Evolutionary conservation across 148 eudicot genomes (phyloP).

Genomic region (Dysphania ambrosioides): DNA sequence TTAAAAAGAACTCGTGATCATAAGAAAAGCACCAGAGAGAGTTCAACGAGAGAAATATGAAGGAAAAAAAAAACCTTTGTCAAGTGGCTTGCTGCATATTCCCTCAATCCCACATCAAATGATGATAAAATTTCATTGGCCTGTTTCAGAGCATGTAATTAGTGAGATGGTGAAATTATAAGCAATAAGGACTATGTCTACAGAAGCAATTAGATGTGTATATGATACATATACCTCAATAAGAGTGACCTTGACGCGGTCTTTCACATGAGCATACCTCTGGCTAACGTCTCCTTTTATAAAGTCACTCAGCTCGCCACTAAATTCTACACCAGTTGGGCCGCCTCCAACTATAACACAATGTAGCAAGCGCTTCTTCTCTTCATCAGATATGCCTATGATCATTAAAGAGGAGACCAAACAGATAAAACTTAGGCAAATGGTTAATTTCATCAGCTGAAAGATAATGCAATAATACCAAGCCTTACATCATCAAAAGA

Average conservation of each 20-base stretch:
- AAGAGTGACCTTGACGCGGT: constrained; percentile 67
- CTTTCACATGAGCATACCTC: constrained; percentile 68
- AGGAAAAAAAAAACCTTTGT: constrained; percentile 53
- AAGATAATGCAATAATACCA: not conserved
- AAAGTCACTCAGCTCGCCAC: constrained; percentile 87
- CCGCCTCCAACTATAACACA: constrained; percentile 95
- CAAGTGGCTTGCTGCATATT: constrained; percentile 81
- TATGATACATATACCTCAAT: constrained; percentile 58
- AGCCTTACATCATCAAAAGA: not conserved
- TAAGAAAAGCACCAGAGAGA: not conserved
- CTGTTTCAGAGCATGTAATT: constrained; percentile 31
- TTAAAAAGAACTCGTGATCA: not conserved
- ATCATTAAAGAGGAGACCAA: not conserved
- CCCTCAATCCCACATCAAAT: constrained; percentile 75
- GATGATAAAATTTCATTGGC: constrained; percentile 93
- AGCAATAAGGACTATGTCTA: not conserved
- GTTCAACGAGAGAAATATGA: not conserved
- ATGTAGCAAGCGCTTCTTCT: constrained; percentile 66
- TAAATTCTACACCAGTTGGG: constrained; percentile 92
- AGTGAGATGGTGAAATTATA: not conserved
- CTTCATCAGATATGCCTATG: constrained; percentile 75
- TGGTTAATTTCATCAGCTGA: not conserved
- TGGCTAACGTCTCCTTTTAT: constrained; percentile 68
- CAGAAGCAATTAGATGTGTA: not conserved
- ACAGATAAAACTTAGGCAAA: not conserved